Base-by-base conservation (phyloP, 2,329 filamentous ascomycete genomes). In the Aureobasidium sp. region DNA sequence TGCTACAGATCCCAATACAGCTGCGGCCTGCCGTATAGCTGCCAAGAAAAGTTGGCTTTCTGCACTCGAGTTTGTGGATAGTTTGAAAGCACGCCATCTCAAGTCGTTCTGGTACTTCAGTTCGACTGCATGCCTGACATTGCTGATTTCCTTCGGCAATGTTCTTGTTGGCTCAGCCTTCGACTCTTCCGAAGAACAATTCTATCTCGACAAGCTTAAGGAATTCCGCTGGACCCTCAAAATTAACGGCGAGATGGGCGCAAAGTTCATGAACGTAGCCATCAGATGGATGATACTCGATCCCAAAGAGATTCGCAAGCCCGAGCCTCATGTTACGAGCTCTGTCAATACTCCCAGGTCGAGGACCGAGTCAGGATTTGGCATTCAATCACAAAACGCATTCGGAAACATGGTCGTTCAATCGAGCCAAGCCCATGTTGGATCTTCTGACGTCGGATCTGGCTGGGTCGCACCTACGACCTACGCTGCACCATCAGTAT, bases 71-170 rank as follows among this genome's bases (percentile, higher is more conserved):
- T 78, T 80, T 62, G 71, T 79, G n/a, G 73, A 76, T 37, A 68
- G 72, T 20, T 69, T 80, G 6, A 75, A 76, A 41, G 74, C 76
- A 5, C 75, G 77, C 36, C 78, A 80, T 51, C 71, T 79, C 8
- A 74, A 76, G 39, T 77, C 76, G 0, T 79, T 79, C 68, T 80
- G 78, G 78, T 78, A 77, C 63, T 79, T 75, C 17, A 72, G 75
- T 6, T 77, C 77, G 4, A 74, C 74, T 29, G 75, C 76, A 67
- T 75, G 74, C 63, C 74, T 77, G 56, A 72, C 73, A 1, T 69
- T 78, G n/a, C 70, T 78, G 9, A 74, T 76, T 10, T 73, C 74
- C 1, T 77, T 77, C 58, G 74, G 75, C 36, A 73, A 74, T 34
- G 70, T 77, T 1, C 66, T 79, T 0, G 73, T 71, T 66, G 69